phyloP scores from a whole-genome alignment of 2,329 filamentous ascomycete genomes.

The Penicillium digitatum region DNA sequence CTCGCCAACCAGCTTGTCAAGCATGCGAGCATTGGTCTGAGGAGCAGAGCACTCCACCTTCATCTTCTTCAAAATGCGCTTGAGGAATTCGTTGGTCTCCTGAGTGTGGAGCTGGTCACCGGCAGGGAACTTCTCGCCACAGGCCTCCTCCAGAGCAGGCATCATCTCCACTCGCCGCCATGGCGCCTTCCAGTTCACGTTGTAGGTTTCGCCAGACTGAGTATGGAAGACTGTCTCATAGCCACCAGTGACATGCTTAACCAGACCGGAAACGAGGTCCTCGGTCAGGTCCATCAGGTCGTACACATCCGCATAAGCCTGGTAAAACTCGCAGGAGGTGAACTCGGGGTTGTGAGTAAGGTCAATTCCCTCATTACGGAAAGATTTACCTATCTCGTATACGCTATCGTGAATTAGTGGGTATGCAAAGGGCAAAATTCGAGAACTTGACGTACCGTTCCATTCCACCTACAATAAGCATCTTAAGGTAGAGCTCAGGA shows the following conservation, averaged over 20 bases:
- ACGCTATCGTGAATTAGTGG: too few species aligned
- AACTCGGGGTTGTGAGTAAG: slow-evolving; percentile 98
- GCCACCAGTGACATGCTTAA: slow-evolving; percentile 81
- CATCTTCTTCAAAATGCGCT: slow-evolving; percentile 77
- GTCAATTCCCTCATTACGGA: slow-evolving; percentile 89
- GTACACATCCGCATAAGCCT: slow-evolving; percentile 86
- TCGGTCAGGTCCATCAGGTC: slow-evolving; percentile 90
- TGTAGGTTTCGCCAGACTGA: slow-evolving; percentile 77
- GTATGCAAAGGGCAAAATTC: too few species aligned
- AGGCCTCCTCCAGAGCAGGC: slow-evolving; percentile 79
- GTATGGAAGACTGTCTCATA: slow-evolving; percentile 84
- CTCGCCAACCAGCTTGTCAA: slow-evolving; percentile 90
- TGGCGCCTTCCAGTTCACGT: slow-evolving; percentile 93
- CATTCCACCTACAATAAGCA: slow-evolving; percentile 52
- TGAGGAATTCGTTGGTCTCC: slow-evolving; percentile 85
- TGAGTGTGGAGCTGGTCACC: slow-evolving; percentile 83
- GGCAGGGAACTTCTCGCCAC: slow-evolving; percentile 89
- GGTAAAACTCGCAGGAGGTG: slow-evolving; percentile 96
- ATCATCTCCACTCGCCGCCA: slow-evolving; percentile 98
- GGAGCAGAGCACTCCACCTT: slow-evolving; percentile 86
- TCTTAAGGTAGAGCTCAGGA: slow-evolving; percentile 95
- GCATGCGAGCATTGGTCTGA: slow-evolving; percentile 89
- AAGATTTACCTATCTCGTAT: slow-evolving; percentile 82
- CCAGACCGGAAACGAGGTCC: slow-evolving; percentile 83
- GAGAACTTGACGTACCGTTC: slow-evolving; percentile 35